A percentile compares a stretch with the other conserved stretches of the same genome.
Evolutionary conservation across 441 rosid species (phyloP).

Genomic region (Capsella rubella): DNA sequence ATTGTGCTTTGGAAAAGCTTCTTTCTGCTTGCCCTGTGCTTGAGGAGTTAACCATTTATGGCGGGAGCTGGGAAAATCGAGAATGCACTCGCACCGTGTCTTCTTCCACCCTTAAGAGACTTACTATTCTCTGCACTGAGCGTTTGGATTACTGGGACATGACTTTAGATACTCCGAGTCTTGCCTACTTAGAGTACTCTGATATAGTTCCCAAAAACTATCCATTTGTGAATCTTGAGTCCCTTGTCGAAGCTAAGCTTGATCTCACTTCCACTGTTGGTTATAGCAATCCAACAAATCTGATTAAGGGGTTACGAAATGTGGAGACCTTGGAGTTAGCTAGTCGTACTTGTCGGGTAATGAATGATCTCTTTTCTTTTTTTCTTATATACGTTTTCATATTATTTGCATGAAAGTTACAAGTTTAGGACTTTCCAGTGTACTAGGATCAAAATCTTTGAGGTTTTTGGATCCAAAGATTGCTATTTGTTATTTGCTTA

Average conservation of each 20-base stretch:
- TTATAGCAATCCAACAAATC: slow-evolving; percentile 11
- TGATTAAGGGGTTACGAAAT: slow-evolving; percentile 19
- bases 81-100: not conserved
- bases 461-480: too few species aligned
- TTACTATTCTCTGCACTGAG: not conserved
- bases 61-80: not conserved
- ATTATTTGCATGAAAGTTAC: not conserved
- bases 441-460: not conserved
- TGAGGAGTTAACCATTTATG: slow-evolving; percentile 16
- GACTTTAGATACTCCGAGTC: slow-evolving; percentile 4
- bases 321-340: slow-evolving; percentile 25
- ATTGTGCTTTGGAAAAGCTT: slow-evolving; percentile 20
- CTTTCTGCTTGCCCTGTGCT: slow-evolving; percentile 33
- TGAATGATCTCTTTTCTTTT: not conserved
- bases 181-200: not conserved
- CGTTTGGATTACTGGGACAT: not conserved
- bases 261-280: not conserved
- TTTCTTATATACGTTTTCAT: not conserved
- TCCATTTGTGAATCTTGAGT: not conserved
- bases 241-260: slow-evolving; percentile 3
- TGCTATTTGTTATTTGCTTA: too few species aligned
- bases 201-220: not conserved
- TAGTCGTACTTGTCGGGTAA: not conserved
- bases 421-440: not conserved
- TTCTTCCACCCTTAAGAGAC: slow-evolving; percentile 16